Percentiles rank a stretch among this genome's conserved stretches.
phyloP scores from a whole-genome alignment of 768 basidiomycete species.

The Termitomyces sp. region DNA sequence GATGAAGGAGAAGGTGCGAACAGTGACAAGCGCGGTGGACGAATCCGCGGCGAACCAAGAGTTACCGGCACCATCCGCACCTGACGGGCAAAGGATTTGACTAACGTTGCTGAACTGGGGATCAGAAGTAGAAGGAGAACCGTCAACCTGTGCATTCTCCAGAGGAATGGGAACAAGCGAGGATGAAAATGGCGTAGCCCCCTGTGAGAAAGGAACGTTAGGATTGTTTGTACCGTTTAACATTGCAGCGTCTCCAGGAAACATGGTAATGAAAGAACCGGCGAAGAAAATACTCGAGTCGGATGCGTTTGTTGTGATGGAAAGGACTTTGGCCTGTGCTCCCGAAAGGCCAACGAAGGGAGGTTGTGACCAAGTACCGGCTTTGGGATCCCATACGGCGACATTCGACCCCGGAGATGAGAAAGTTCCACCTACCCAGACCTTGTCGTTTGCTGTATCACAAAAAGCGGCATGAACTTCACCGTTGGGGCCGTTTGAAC shows the following conservation, averaged over 20 bases:
- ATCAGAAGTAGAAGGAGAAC: slow-evolving; percentile 57
- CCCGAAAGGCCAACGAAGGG: slow-evolving; percentile 82
- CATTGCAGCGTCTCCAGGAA: slow-evolving; percentile 41
- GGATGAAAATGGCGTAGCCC: slow-evolving; percentile 82
- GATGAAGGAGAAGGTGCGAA: slow-evolving; percentile 69
- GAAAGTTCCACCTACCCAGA: slow-evolving; percentile 81
- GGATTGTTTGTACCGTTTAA: slow-evolving; percentile 74
- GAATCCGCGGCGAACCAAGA: slow-evolving; percentile 83
- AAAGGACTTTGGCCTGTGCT: slow-evolving; percentile 57
- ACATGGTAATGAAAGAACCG: slow-evolving; percentile 80
- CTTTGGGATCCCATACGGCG: slow-evolving; percentile 63
- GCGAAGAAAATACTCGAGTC: slow-evolving; percentile 76
- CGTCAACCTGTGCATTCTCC: slow-evolving; percentile 46
- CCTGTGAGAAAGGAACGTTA: slow-evolving; percentile 75
- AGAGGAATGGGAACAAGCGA: slow-evolving; percentile 83
- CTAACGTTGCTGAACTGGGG: slow-evolving; percentile 56
- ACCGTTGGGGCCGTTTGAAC: slow-evolving; percentile 67
- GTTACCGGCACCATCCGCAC: slow-evolving; percentile 70
- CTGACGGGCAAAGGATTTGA: slow-evolving; percentile 81
- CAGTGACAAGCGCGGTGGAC: slow-evolving; percentile 64
- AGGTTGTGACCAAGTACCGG: slow-evolving; percentile 66
- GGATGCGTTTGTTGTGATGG: slow-evolving; percentile 72
- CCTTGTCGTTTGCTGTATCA: slow-evolving; percentile 52
- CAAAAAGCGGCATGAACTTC: slow-evolving; percentile 72
- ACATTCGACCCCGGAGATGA: slow-evolving; percentile 61